Base-by-base conservation (phyloP, 306 rosid genomes). In the Fragaria vesca region DNA sequence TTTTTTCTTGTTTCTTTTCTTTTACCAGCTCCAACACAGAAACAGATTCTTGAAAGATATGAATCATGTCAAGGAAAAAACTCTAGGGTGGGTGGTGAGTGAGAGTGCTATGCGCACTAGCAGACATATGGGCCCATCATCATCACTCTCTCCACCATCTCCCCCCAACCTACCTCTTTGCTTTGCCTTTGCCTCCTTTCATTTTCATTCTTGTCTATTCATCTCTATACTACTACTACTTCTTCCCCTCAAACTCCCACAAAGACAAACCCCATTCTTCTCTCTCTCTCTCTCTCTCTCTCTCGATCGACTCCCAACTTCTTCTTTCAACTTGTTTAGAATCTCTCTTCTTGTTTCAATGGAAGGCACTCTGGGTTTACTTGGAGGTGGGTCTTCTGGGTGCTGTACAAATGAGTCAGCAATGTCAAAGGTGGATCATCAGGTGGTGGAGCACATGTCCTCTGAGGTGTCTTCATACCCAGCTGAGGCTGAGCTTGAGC, bases 51-150 rank as follows among this genome's bases (percentile, higher is more conserved):
- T 15, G 36, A 69, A 66, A 67, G 66, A 72, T 78, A 84, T 75
- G 83, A 84, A 81, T 47, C 66, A 75, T 85, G 86, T 51, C 76
- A 60, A 79, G 74, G 24, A 60, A 73, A 72, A 74, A 51, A 30
- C 42, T 1, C 15, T 2, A 51, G 21, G 75, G 76, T 70, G 63
- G 75, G 69, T 77, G 62, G 71, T 26, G 15, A 10, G 48, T 26
- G 12, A 65, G 70, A 72, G 88, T 82, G 85, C 82, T 58, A 52
- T 77, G 91, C 84, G 89, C 93, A 89, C 89, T 75, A 83, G 74
- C 81, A 84, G 90, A 87, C 90, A 87, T 36, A 24, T 66, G 85
- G 93, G 85, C 90, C 93, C 90, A 86, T 76, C 72, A 63, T 68
- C 85, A 87, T 87, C 89, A 83, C 86, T 82, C 54, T 66, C 85